These are phyloP conservation scores for Curvularia sp. DNA, from an alignment of 2,329 filamentous ascomycete species.

Conservation along the genomic window DNA sequence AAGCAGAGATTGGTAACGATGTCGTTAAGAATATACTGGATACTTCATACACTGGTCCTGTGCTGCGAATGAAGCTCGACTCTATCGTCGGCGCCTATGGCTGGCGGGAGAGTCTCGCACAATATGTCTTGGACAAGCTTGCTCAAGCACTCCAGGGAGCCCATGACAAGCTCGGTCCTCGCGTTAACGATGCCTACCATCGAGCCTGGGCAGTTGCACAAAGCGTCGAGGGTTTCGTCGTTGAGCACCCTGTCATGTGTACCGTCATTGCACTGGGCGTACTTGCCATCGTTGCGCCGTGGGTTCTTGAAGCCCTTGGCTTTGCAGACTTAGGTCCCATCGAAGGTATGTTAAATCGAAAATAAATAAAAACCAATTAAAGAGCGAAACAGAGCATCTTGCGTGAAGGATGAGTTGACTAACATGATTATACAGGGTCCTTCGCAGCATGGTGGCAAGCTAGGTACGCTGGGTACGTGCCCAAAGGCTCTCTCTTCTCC, in stretches of 20 bases:
- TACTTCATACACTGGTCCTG: conserved; percentile 24
- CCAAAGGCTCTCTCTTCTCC: conserved; percentile 52
- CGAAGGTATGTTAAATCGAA: conserved; percentile 31
- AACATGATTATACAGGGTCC: conserved; percentile 18
- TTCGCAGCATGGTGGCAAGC: conserved; percentile 54
- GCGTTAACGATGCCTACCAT: conserved; percentile 34
- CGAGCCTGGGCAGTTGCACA: conserved; percentile 32
- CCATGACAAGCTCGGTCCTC: conserved; percentile 33
- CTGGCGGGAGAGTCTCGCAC: conserved; percentile 44
- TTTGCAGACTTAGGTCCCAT: conserved; percentile 42
- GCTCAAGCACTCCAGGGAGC: conserved; percentile 29
- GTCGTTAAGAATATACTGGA: conserved; percentile 28
- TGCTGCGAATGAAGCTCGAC: conserved; percentile 33
- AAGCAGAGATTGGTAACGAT: conserved; percentile 26
- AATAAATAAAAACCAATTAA: background rate
- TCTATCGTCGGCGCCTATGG: conserved; percentile 32
- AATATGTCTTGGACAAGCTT: conserved; percentile 38
- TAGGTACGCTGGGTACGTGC: conserved; percentile 50
- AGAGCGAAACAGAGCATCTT: background rate
- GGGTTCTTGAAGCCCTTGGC: conserved; percentile 40
- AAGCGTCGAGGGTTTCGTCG: conserved; percentile 37
- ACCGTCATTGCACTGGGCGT: conserved; percentile 44
- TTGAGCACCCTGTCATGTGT: conserved; percentile 39
- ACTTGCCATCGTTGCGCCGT: conserved; percentile 37
- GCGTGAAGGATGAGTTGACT: background rate